Evolutionary conservation across 176 grass and related monocot genomes (phyloP).

Genomic region (Aegilops speltoides): DNA sequence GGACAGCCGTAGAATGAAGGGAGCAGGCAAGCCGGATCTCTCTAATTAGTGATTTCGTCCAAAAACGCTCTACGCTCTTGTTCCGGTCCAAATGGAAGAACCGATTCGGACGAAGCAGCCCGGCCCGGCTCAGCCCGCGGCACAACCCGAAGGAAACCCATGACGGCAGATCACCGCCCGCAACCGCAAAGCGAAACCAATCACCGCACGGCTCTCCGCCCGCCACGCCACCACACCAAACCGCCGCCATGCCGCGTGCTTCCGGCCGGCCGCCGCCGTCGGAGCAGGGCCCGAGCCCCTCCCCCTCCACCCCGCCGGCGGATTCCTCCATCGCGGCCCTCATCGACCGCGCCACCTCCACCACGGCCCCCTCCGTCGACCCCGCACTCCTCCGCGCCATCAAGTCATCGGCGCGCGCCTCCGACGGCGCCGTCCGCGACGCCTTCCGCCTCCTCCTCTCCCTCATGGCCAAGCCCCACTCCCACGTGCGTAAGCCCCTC

Average conservation of each 20-base stretch:
- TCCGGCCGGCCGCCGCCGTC: neutral
- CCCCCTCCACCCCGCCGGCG: neutral
- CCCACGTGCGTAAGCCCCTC: constrained; percentile 48
- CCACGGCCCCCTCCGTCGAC: constrained; percentile 60
- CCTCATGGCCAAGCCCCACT: constrained; percentile 83
- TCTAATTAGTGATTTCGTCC: too few species aligned
- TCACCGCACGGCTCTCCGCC: neutral
- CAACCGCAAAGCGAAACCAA: neutral
- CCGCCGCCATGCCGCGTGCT: constrained; percentile 27
- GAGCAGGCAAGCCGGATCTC: too few species aligned
- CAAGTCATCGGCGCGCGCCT: constrained; percentile 68
- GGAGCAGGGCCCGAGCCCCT: neutral
- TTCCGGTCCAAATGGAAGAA: too few species aligned
- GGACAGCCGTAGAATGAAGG: too few species aligned
- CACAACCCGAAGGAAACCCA: too few species aligned
- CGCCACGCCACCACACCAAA: neutral
- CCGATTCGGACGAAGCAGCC: too few species aligned
- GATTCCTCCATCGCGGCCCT: constrained; percentile 41
- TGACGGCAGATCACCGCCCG: too few species aligned
- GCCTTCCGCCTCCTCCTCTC: constrained; percentile 57
- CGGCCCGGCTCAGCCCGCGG: too few species aligned
- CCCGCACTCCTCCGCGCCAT: constrained; percentile 70
- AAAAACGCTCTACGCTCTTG: too few species aligned
- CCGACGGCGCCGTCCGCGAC: constrained; percentile 49
- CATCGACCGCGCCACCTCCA: constrained; percentile 80